Evolutionary conservation across 768 basidiomycete species (phyloP).

Genomic region (Leccinum imitatum): DNA sequence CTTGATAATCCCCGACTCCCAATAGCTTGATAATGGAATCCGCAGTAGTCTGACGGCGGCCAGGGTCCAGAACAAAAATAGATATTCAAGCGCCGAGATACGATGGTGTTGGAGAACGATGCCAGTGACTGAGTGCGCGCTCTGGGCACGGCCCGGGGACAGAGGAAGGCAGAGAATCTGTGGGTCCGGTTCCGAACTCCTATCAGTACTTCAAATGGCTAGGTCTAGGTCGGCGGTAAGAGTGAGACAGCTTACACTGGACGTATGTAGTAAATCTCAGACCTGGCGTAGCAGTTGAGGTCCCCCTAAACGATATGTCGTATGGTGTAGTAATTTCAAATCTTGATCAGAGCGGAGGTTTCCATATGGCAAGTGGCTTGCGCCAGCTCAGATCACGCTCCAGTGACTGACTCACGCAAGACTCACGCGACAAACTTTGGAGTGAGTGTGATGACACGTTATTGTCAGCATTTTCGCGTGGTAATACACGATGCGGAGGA

Average conservation of each 20-base stretch:
- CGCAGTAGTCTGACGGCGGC: not conserved
- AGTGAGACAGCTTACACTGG: not conserved
- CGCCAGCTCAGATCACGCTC: slow-evolving; percentile 3
- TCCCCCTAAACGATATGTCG: not conserved
- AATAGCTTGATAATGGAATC: not conserved
- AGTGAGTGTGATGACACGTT: not conserved
- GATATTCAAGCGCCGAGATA: too few relatives aligned
- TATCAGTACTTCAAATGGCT: not conserved
- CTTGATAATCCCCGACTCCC: not conserved
- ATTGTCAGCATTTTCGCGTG: not conserved
- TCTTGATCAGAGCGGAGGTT: not conserved
- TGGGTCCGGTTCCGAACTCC: not conserved
- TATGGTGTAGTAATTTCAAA: slow-evolving; percentile 11
- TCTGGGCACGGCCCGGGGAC: not conserved
- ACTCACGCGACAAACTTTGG: not conserved
- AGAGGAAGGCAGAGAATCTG: not conserved
- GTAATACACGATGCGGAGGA: not conserved
- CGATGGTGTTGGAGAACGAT: not conserved
- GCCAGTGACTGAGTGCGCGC: not conserved
- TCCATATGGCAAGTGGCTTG: slow-evolving; percentile 3
- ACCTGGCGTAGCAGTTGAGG: not conserved
- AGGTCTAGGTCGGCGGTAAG: not conserved
- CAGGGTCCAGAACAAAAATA: not conserved
- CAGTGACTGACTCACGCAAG: not conserved
- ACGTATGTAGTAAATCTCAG: not conserved